Base-by-base conservation (phyloP, 306 rosid genomes). In the Cicer judaicum region DNA sequence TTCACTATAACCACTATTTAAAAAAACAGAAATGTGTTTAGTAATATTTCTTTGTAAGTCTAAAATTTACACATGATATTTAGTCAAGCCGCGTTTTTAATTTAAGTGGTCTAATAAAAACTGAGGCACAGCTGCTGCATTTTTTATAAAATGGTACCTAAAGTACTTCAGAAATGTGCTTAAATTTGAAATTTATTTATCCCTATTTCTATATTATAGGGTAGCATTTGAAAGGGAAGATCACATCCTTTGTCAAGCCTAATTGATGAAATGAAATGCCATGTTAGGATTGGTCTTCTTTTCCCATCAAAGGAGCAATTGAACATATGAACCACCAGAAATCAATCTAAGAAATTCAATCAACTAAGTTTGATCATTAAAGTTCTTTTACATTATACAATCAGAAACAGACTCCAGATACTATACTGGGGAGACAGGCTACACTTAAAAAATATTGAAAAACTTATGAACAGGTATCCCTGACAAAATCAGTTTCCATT, bases 311-410 rank as follows among this genome's bases (percentile, higher is more conserved):
- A 29, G 34, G 49, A 44, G 3, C 10, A 38, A 38, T 18, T 41
- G 48, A 62, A 52, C 49, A 50, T 10, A 46, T 43, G 29, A 54
- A 40, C 52, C 48, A 29, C 59, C 4, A 10, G 16, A 61, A 71
- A 64, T 53, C 4, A 0, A 50, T 36, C 9, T 44, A 16, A 24
- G 72, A 10, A 62, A 19, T 52, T 52, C 72, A 78, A 71, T 44
- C 29, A 41, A 38, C 42, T 8, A 67, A 5, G 68, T 13, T 79
- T 73, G 62, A 55, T 42, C 62, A 18, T 14, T 29, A 42, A 44
- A 52, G n/a, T 55, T 64, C 15, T 4, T 5, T 12, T 48, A 48
- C n/a, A 48, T 13, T 12, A 48, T 48, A 48, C 56, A 10, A 52
- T 24, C 59, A 50, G 64, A 55, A 55, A 21, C 14, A 72, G 55